Percentiles rank a stretch among this genome's conserved stretches.
Conservation (phyloP, 2,329 filamentous ascomycete species). For the Monilinia laxa region DNA sequence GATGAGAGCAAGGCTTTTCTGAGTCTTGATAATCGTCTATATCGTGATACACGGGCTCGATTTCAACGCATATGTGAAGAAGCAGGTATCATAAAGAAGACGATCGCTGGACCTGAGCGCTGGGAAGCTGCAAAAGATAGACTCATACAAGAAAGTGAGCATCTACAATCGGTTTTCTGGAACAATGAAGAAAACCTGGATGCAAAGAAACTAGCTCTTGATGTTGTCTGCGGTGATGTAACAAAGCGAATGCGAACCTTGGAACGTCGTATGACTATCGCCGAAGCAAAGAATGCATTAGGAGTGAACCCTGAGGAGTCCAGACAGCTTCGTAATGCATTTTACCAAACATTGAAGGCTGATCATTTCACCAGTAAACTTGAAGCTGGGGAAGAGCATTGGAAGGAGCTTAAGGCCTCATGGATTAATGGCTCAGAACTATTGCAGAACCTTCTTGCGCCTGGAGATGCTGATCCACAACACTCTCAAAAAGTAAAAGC, state of each 20-base stretch:
- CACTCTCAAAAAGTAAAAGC: constrained; percentile 60
- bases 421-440: constrained; percentile 63
- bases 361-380: constrained; percentile 71
- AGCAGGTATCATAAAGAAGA: constrained; percentile 71
- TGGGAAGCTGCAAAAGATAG: constrained; percentile 72
- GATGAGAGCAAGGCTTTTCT: constrained; percentile 74
- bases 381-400: constrained; percentile 69
- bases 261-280: constrained; percentile 66
- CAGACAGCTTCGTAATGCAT: constrained; percentile 62
- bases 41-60: constrained; percentile 62
- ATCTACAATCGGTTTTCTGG: constrained; percentile 63
- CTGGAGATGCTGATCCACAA: constrained; percentile 52
- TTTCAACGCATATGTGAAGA: constrained; percentile 71
- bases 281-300: constrained; percentile 71
- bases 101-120: constrained; percentile 65
- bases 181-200: constrained; percentile 57
- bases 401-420: constrained; percentile 65
- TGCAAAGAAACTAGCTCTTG: constrained; percentile 66
- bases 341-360: constrained; percentile 63
- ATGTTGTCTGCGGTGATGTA: constrained; percentile 78
- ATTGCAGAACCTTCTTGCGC: constrained; percentile 54
- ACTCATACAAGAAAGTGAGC: constrained; percentile 62
- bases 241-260: constrained; percentile 73
- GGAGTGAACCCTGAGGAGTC: constrained; percentile 67
- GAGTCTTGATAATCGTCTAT: constrained; percentile 60